Evolutionary conservation across 2,329 filamentous ascomycete genomes (phyloP).

Genomic region (Paecilomyces fulvus): DNA sequence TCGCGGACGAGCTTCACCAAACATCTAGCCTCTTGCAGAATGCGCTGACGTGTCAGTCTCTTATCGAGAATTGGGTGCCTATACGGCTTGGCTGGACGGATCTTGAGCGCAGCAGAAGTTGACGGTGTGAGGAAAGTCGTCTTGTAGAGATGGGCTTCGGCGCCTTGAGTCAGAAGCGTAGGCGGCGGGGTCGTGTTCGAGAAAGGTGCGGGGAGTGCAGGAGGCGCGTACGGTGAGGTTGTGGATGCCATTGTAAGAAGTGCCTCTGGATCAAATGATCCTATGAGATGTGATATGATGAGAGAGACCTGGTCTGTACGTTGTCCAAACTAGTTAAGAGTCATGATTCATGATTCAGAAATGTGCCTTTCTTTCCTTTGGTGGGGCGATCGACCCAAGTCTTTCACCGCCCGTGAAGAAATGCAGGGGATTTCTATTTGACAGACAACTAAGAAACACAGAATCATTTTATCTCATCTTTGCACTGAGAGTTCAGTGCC

Average conservation of each 20-base stretch:
- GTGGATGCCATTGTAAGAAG: conserved; percentile 2
- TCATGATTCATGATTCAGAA: neutral
- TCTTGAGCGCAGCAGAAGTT: conserved; percentile 72
- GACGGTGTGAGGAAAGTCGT: conserved; percentile 66
- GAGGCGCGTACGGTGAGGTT: conserved; percentile 21
- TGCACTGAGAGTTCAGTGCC: too few species aligned
- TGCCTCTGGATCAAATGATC: neutral
- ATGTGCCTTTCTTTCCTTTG: neutral
- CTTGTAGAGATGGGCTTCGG: conserved; percentile 88
- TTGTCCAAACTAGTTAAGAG: neutral
- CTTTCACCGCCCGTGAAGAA: neutral
- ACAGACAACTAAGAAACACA: too few species aligned
- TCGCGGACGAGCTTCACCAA: conserved; percentile 70
- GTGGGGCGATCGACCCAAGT: neutral
- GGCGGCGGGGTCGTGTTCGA: conserved; percentile 54
- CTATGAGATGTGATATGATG: neutral
- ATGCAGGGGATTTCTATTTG: too few species aligned
- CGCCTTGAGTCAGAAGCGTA: conserved; percentile 78
- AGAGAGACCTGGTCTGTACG: neutral
- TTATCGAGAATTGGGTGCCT: conserved; percentile 82
- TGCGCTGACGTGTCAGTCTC: conserved; percentile 75
- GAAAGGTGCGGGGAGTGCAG: conserved; percentile 55
- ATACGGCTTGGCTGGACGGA: conserved; percentile 85
- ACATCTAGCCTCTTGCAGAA: conserved; percentile 81
- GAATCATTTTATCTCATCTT: too few species aligned